Percentiles rank a stretch among this genome's conserved stretches.
These are phyloP conservation scores for Pouteria campechiana DNA, from an alignment of 179 eudicot genomes.

Conservation along the genomic window DNA sequence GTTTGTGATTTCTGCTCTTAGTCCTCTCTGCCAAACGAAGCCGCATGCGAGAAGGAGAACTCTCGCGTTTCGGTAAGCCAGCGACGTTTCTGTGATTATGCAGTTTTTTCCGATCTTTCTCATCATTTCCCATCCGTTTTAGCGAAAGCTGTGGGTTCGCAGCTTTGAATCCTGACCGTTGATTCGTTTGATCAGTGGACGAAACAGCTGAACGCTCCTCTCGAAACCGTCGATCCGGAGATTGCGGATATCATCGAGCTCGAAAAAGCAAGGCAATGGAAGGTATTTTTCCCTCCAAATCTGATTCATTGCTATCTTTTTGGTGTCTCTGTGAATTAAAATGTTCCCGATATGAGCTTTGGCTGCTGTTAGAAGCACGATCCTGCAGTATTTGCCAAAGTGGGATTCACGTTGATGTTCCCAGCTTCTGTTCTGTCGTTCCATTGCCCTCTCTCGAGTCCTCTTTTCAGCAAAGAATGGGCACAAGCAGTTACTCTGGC, in stretches of 20 bases:
- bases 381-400: too few relatives aligned
- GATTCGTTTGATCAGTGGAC: too few relatives aligned
- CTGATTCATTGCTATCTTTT: neutral
- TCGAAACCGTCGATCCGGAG: conserved; percentile 79
- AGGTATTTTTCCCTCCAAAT: conserved; percentile 24
- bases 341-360: neutral
- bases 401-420: too few relatives aligned
- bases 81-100: neutral
- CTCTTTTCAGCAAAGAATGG: too few relatives aligned
- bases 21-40: conserved; percentile 63
- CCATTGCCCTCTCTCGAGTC: too few relatives aligned
- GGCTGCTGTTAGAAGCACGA: too few relatives aligned
- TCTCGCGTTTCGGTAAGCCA: conserved; percentile 48
- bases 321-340: neutral
- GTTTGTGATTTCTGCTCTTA: conserved; percentile 4
- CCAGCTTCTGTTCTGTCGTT: too few relatives aligned
- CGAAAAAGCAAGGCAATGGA: conserved; percentile 94
- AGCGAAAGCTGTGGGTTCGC: too few relatives aligned
- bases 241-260: conserved; percentile 87
- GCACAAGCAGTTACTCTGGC: too few relatives aligned
- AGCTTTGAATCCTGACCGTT: too few relatives aligned
- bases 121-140: too few relatives aligned
- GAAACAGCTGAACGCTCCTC: conserved; percentile 78
- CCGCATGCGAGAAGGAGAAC: conserved; percentile 52
- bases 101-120: too few relatives aligned